Evolutionary conservation across 768 basidiomycete species (phyloP).

Genomic region (Lentinula aciculospora): DNA sequence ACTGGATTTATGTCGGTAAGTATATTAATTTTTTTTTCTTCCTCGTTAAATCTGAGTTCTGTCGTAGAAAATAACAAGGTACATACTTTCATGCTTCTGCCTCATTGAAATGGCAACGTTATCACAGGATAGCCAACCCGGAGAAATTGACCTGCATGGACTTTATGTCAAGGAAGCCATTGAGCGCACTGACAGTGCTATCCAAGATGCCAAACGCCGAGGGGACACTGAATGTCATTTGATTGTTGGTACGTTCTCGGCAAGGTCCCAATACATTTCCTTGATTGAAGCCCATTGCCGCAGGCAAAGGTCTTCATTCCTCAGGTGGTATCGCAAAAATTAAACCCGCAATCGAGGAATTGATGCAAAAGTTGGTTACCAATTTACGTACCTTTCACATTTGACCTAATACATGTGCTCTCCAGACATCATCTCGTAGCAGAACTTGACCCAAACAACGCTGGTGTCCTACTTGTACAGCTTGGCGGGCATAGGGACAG

Average conservation of each 20-base stretch:
- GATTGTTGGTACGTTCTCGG: constrained; percentile 62
- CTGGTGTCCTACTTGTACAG: constrained; percentile 80
- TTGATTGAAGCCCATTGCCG: neutral
- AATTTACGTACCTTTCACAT: neutral
- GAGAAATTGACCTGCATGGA: constrained; percentile 87
- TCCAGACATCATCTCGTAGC: constrained; percentile 67
- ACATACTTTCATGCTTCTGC: neutral
- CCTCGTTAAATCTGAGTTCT: neutral
- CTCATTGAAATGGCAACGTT: neutral
- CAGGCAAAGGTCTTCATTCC: constrained; percentile 88
- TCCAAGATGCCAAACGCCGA: constrained; percentile 57
- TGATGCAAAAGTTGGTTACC: constrained; percentile 70
- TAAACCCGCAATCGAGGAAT: constrained; percentile 85
- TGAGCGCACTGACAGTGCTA: constrained; percentile 60
- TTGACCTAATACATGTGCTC: neutral
- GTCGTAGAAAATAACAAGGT: constrained; percentile 72
- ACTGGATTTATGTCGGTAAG: constrained; percentile 82
- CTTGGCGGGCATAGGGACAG: constrained; percentile 37
- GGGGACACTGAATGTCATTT: constrained; percentile 65
- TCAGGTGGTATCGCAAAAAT: constrained; percentile 73
- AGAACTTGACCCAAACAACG: constrained; percentile 72
- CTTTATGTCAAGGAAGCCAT: constrained; percentile 93
- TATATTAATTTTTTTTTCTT: constrained; percentile 5
- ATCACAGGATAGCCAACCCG: constrained; percentile 54
- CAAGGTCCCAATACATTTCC: neutral